phyloP scores from a whole-genome alignment of 2,329 filamentous ascomycete genomes.

The Monosporascus sp. region DNA sequence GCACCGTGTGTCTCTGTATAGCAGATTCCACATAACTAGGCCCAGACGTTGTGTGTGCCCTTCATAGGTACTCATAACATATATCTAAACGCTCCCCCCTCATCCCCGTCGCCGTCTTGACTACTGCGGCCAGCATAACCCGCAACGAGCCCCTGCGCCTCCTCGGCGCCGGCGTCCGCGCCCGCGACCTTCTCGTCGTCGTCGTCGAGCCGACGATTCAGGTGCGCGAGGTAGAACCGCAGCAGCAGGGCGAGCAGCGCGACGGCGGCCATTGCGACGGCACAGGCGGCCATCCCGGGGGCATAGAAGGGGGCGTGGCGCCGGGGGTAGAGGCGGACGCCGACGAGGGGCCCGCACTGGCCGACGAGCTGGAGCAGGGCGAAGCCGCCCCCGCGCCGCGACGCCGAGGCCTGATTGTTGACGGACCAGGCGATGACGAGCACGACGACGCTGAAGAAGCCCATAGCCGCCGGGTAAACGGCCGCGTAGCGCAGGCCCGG shows the following conservation, averaged over 20 bases:
- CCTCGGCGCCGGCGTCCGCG: conserved; percentile 4
- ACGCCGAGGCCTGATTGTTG: conserved; percentile 72
- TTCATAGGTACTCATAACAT: conserved; percentile 3
- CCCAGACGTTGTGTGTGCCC: too few relatives aligned
- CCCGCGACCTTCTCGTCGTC: neutral
- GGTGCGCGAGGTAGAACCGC: conserved; percentile 25
- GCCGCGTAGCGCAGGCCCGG: conserved; percentile 61
- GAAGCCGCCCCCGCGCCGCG: conserved; percentile 69
- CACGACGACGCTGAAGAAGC: conserved; percentile 81
- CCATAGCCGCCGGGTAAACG: conserved; percentile 71
- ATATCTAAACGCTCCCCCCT: conserved; percentile 5
- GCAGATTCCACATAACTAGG: too few relatives aligned
- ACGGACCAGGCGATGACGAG: conserved; percentile 84
- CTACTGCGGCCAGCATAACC: neutral
- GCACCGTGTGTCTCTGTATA: too few relatives aligned
- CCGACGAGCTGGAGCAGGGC: conserved; percentile 77
- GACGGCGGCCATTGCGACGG: conserved; percentile 57
- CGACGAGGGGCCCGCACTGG: conserved; percentile 71
- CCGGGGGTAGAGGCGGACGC: conserved; percentile 60
- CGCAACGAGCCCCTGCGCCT: conserved; percentile 5
- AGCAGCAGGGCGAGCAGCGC: conserved; percentile 50
- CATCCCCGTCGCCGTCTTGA: conserved; percentile 1
- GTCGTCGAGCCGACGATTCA: conserved; percentile 39
- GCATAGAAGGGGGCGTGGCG: conserved; percentile 57
- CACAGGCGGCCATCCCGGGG: conserved; percentile 58